Percentiles rank a stretch among this genome's conserved stretches.
Evolutionary conservation across 139 green algal species (phyloP).

Genomic region (Spirogloea muscicola): DNA sequence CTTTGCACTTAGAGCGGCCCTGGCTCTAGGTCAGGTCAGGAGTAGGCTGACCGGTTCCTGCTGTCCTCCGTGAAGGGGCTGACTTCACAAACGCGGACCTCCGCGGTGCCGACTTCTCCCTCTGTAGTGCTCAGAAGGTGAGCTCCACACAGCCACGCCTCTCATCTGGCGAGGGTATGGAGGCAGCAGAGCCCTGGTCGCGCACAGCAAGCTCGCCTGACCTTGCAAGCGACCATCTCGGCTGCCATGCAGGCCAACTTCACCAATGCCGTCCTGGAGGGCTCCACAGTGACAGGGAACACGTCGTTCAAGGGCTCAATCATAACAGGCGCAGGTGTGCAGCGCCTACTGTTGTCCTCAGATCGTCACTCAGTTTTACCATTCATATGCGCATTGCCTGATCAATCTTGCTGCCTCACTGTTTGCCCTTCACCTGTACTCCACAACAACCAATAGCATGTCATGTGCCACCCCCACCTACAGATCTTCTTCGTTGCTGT

Average conservation of each 20-base stretch:
- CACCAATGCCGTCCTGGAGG: slow-evolving; percentile 44
- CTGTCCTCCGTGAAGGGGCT: too few species aligned
- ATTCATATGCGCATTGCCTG: neutral
- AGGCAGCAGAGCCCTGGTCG: too few species aligned
- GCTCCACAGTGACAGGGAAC: slow-evolving; percentile 37
- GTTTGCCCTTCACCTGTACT: neutral
- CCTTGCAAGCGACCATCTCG: too few species aligned
- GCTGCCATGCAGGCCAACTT: slow-evolving; percentile 47
- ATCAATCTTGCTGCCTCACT: too few species aligned
- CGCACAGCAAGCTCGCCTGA: too few species aligned
- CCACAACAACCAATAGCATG: neutral
- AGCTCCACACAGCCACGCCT: neutral
- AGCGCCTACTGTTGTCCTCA: too few species aligned
- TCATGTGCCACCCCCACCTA: too few species aligned
- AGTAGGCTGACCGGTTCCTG: too few species aligned
- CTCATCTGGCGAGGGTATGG: too few species aligned
- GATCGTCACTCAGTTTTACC: neutral
- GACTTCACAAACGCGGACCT: slow-evolving; percentile 40
- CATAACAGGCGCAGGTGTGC: too few species aligned
- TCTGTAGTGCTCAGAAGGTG: slow-evolving; percentile 35
- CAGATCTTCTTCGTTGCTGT: slow-evolving; percentile 1
- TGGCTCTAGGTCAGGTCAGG: too few species aligned
- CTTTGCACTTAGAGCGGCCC: too few species aligned
- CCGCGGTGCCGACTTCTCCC: slow-evolving; percentile 27
- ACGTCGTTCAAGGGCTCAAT: slow-evolving; percentile 50